Evolutionary conservation across 2,329 filamentous ascomycete genomes (phyloP), one percentile per base, ranked within the genome.

Genomic region (Karstenula rhodostoma): DNA sequence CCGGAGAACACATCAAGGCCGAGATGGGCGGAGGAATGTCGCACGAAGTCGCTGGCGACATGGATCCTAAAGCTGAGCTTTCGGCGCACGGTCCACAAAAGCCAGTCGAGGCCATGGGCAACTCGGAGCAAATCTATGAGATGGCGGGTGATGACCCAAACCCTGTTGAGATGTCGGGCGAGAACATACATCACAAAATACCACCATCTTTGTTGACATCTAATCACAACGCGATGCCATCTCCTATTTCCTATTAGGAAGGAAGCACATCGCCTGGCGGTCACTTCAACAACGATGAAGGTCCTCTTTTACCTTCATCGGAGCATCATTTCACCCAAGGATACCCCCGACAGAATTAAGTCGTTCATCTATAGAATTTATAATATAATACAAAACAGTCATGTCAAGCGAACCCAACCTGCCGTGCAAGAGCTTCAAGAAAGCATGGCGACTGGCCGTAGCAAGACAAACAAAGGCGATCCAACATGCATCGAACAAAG

Each of bases 31-130:
- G 64, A 10, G 61, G 56, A 13, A 52, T 65, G 4, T 32, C 57
- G 23, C 67, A 70, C 46, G 67, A 70, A 50, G 61, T 66, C 22
- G 42, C 42, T 29, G 67, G 67, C 2, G 67, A 67, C 49, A 58
- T 58, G 42, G 19, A 58, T 43, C 58, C 43, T 22, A 66, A 59
- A 23, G 46, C 46, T 27, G 67, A 69, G 47, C 60, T 70, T 29
- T 49, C 42, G 27, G 55, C 62, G 19, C 59, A 48, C 10, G 64
- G 58, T 7, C 37, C 57, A 5, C 50, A 64, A 43, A 68, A 67
- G 35, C 62, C 60, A n/a, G 61, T 35, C 13, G 65, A 67, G 54
- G 58, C 48, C 19, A 56, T 56, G 4, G 64, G 58, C 9, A 51
- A 52, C 12, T 27, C n/a, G 17, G 49, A 25, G 3, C 33, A 19